Evolutionary conservation across 2,329 filamentous ascomycete genomes (phyloP).

Genomic region (Talaromyces sp.): DNA sequence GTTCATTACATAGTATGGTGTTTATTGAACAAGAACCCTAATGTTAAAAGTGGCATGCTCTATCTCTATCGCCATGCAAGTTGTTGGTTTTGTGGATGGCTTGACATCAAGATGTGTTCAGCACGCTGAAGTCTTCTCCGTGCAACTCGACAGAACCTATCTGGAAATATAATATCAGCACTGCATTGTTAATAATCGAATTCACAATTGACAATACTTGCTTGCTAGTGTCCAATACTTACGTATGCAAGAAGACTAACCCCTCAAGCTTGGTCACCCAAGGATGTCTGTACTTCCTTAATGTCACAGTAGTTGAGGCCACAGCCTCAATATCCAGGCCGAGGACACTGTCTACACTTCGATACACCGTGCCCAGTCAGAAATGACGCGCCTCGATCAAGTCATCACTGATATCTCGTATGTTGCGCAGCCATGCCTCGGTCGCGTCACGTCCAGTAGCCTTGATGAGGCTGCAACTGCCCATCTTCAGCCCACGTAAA

Average conservation of each 20-base stretch:
- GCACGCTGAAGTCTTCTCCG: not conserved
- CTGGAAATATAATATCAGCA: not conserved
- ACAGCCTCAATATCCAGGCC: not conserved
- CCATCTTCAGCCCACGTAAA: constrained; percentile 1
- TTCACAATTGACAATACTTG: not conserved
- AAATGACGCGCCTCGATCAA: not conserved
- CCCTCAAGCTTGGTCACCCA: not conserved
- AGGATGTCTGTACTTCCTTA: not conserved
- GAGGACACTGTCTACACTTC: not conserved
- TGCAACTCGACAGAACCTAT: not conserved
- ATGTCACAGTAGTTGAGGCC: not conserved
- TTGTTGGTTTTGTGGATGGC: not conserved
- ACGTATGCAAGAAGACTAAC: not conserved
- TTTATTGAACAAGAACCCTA: not conserved
- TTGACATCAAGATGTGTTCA: not conserved
- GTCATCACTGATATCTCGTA: not conserved
- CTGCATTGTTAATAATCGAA: too few relatives aligned
- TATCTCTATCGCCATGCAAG: not conserved
- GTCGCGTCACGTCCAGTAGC: constrained; percentile 14
- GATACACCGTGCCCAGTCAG: not conserved
- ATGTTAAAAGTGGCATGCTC: not conserved
- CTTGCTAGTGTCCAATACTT: not conserved
- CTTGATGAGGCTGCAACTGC: constrained; percentile 12
- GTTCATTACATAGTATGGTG: too few relatives aligned
- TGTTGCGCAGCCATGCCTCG: constrained; percentile 13